Evolutionary conservation across 164 flowering plant genomes (phyloP).

Genomic region (Echeveria elegans): DNA sequence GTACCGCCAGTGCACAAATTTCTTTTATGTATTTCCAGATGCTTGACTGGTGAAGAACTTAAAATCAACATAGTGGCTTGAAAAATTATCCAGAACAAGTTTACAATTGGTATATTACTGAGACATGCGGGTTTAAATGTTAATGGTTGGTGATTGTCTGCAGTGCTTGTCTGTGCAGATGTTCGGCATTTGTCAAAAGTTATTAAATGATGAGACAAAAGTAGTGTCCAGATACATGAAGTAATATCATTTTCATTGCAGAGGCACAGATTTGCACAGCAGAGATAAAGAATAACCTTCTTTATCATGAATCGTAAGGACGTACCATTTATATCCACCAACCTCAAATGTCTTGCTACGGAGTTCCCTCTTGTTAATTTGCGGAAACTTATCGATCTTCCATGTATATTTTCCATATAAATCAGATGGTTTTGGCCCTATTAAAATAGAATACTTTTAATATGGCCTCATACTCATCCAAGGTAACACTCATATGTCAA

Average conservation of each 20-base stretch:
- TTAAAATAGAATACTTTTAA: constrained; percentile 3
- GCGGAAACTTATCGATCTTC: constrained; percentile 80
- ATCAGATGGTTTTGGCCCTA: constrained; percentile 75
- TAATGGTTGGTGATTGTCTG: no score
- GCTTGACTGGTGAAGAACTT: no score
- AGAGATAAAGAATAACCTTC: background rate
- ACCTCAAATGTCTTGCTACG: constrained; percentile 75
- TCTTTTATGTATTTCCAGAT: no score
- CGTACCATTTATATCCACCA: constrained; percentile 90
- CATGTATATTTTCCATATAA: constrained; percentile 73
- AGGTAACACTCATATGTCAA: no score
- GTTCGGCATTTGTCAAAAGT: no score
- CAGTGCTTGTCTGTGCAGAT: no score
- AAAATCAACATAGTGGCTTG: background rate
- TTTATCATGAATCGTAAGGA: background rate
- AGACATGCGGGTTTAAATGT: no score
- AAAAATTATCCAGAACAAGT: no score
- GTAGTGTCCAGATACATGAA: no score
- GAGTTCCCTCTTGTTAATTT: constrained; percentile 75
- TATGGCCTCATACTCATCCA: background rate
- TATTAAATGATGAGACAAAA: no score
- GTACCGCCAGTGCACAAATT: no score
- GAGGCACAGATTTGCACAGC: background rate
- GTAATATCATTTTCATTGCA: no score
- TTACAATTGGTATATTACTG: background rate